Base-by-base conservation (phyloP, 495 filamentous ascomycete genomes). In the Margaritispora aquatica region DNA sequence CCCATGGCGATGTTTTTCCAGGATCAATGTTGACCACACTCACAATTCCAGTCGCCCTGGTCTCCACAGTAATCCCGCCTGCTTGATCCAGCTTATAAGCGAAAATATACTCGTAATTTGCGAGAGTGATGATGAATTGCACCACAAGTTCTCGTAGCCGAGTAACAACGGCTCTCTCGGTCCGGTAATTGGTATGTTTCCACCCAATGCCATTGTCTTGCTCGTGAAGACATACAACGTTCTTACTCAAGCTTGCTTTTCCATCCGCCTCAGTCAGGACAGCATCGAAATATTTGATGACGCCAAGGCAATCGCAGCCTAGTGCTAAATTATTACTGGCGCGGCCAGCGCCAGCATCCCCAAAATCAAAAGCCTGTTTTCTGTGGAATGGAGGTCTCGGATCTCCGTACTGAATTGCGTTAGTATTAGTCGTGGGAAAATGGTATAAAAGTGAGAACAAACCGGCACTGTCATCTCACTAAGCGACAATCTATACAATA, bases 91-190 rank as follows among this genome's bases (percentile, higher is more conserved):
- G 88, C 49, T 89, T 84, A 69, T 87, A 96, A 13, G 87, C 83
- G 56, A 96, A 79, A 50, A 96, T 86, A 60, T 92, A 92, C 64
- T 92, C 88, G 70, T 92, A 92, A 69, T 92, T 92, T 26, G 84
- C 84, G n/a, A 91, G 79, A 0, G 88, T 91, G 60, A 88, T 83
- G 64, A 90, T 88, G 66, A 85, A 86, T 57, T 92, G 88, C 11
- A 87, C 66, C 13, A 85, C 79, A 19, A 87, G 73, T 60, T 84
- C 81, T 17, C 84, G 75, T 57, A 77, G 78, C 29, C 84, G 79
- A 44, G 78, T 78, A 31, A 87, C 76, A 3, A 81, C 83, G 13
- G 82, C 84, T 22, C 78, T 69, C 26, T 77, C 75, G 1, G 81
- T 80, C 10, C 84, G 75, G 62, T 82, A 87, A 59, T 87, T 88